A percentile compares a stretch with the other conserved stretches of the same genome.
Evolutionary conservation across 1,139 yeast genomes (phyloP).

Genomic region (Yamadazyma membranifaciens): DNA sequence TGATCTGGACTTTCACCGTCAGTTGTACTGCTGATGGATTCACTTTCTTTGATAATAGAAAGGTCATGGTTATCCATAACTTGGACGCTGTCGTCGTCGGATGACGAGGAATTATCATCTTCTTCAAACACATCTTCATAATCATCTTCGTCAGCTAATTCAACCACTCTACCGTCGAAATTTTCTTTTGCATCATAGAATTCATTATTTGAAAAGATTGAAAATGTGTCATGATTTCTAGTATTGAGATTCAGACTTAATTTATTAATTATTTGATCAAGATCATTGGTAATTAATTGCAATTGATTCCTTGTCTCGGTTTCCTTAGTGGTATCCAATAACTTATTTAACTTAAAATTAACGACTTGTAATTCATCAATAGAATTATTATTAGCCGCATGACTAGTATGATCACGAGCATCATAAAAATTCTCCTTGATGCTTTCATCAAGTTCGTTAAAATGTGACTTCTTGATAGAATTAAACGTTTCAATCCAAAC

Average conservation of each 20-base stretch:
- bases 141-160: constrained; percentile 24
- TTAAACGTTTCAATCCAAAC: constrained; percentile 83
- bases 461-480: constrained; percentile 32
- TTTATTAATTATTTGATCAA: constrained; percentile 18
- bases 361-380: constrained; percentile 16
- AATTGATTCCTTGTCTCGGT: constrained; percentile 5
- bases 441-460: constrained; percentile 11
- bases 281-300: constrained; percentile 17
- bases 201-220: constrained; percentile 38
- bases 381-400: background rate
- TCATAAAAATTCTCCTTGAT: constrained; percentile 14
- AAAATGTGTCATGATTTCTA: constrained; percentile 23
- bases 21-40: constrained; percentile 8
- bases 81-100: constrained; percentile 9
- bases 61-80: constrained; percentile 7
- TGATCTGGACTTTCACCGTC: background rate
- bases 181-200: constrained; percentile 69
- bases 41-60: constrained; percentile 14
- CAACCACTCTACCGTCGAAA: constrained; percentile 42
- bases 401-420: constrained; percentile 5
- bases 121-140: constrained; percentile 9
- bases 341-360: constrained; percentile 23
- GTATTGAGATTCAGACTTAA: constrained; percentile 10
- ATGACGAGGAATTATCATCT: constrained; percentile 10
- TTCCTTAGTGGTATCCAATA: constrained; percentile 10